phyloP scores from a whole-genome alignment of 108 stramenopile species.

The Fragilaria radians region DNA sequence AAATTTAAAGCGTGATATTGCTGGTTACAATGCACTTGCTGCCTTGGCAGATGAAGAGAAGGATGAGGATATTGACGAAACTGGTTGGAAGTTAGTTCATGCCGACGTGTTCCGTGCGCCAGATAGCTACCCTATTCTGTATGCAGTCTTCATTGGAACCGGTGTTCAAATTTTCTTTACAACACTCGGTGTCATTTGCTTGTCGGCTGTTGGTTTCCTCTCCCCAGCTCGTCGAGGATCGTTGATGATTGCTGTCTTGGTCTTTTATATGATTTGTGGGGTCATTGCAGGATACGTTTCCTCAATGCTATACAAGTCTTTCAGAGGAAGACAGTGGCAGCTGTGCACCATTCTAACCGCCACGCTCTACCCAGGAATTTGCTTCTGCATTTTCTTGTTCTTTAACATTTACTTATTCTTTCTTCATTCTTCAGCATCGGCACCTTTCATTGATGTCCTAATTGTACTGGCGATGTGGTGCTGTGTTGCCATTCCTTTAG shows the following conservation, averaged over 20 bases:
- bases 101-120: conserved; percentile 99
- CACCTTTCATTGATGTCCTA: conserved; percentile 89
- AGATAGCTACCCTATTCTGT: conserved; percentile 84
- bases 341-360: conserved; percentile 92
- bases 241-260: conserved; percentile 82
- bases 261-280: conserved; percentile 92
- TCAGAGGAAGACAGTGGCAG: conserved; percentile 93
- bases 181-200: conserved; percentile 63
- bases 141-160: conserved; percentile 93
- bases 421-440: conserved; percentile 85
- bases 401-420: conserved; percentile 90
- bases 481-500: conserved; percentile 93
- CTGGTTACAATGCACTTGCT: conserved; percentile 90
- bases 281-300: conserved; percentile 82
- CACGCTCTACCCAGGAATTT: conserved; percentile 81
- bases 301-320: conserved; percentile 89
- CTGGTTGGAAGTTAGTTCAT: conserved; percentile 98
- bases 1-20: conserved; percentile 91
- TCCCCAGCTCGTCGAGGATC: conserved; percentile 90
- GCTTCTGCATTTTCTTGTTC: conserved; percentile 74
- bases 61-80: conserved; percentile 87
- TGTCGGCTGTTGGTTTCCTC: conserved; percentile 91
- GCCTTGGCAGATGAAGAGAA: conserved; percentile 87
- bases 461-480: conserved; percentile 98
- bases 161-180: conserved; percentile 80